Evolutionary conservation across 2,329 filamentous ascomycete species (phyloP).

Genomic region (Plectosphaerella sp.): DNA sequence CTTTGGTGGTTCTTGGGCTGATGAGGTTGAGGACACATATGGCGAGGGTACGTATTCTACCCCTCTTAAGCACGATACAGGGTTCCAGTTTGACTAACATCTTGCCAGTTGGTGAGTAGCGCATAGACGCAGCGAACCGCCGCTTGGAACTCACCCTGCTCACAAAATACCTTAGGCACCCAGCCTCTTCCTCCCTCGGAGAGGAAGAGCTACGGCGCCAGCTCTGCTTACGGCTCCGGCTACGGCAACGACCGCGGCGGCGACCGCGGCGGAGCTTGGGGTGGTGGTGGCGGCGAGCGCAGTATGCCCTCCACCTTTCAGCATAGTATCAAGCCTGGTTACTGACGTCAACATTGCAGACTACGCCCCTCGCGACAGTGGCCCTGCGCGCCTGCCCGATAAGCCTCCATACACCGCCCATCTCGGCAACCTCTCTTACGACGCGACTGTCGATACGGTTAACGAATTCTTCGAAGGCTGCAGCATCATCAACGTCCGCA

Average conservation of each 20-base stretch:
- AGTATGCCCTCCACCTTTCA: slow-evolving; percentile 18
- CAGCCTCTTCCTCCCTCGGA: slow-evolving; percentile 51
- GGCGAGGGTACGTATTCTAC: slow-evolving; percentile 13
- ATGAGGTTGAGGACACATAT: slow-evolving; percentile 92
- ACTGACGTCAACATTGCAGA: slow-evolving; percentile 27
- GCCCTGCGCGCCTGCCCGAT: slow-evolving; percentile 70
- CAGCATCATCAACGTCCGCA: slow-evolving; percentile 83
- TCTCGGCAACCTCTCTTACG: slow-evolving; percentile 93
- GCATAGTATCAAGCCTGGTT: slow-evolving; percentile 10
- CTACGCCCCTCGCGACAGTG: slow-evolving; percentile 66
- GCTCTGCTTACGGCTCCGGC: background rate
- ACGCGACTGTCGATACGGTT: slow-evolving; percentile 79
- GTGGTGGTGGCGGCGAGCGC: slow-evolving; percentile 41
- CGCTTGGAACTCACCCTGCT: slow-evolving; percentile 1
- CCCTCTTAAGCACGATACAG: background rate
- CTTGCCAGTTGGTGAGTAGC: slow-evolving; percentile 29
- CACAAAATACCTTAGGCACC: slow-evolving; percentile 36
- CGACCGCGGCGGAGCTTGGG: slow-evolving; percentile 24
- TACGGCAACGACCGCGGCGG: slow-evolving; percentile 16
- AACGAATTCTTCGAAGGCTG: slow-evolving; percentile 82
- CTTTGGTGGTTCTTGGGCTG: slow-evolving; percentile 85
- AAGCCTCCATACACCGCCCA: slow-evolving; percentile 95
- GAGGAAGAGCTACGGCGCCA: slow-evolving; percentile 18
- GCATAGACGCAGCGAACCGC: background rate
- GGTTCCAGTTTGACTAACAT: slow-evolving; percentile 18